These are phyloP conservation scores for Eucalyptus marginata DNA, from an alignment of 345 rosid species.

Conservation along the genomic window DNA sequence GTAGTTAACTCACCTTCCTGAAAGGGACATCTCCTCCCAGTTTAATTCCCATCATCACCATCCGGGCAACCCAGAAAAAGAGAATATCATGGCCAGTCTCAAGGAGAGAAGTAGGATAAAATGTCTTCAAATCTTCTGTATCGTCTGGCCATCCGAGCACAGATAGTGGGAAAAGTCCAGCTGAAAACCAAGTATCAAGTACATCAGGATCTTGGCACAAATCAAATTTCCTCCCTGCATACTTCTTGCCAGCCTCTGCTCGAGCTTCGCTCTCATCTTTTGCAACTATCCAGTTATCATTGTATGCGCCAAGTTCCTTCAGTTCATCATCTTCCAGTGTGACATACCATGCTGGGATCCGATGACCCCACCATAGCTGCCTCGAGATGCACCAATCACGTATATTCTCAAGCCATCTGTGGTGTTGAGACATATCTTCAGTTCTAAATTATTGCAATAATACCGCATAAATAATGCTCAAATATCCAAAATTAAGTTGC, in stretches of 20 bases:
- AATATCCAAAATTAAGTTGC: neutral
- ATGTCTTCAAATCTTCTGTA: slow-evolving; percentile 68
- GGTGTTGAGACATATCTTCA: neutral
- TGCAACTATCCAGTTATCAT: slow-evolving; percentile 85
- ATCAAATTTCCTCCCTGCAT: slow-evolving; percentile 62
- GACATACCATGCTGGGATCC: slow-evolving; percentile 89
- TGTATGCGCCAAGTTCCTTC: slow-evolving; percentile 66
- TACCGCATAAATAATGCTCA: neutral
- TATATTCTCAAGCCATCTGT: slow-evolving; percentile 96
- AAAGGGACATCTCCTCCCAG: slow-evolving; percentile 91
- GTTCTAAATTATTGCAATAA: neutral
- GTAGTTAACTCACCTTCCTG: slow-evolving; percentile 37
- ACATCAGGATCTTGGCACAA: slow-evolving; percentile 90
- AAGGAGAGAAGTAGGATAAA: slow-evolving; percentile 89
- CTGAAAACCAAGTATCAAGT: slow-evolving; percentile 97
- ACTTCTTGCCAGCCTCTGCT: slow-evolving; percentile 39
- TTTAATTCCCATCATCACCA: slow-evolving; percentile 88
- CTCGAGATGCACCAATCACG: slow-evolving; percentile 96
- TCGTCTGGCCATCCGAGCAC: slow-evolving; percentile 91
- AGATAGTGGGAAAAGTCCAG: slow-evolving; percentile 83
- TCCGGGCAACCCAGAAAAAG: slow-evolving; percentile 98
- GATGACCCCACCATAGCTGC: slow-evolving; percentile 99
- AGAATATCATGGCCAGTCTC: slow-evolving; percentile 98
- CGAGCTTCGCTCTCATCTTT: slow-evolving; percentile 60
- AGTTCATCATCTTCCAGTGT: slow-evolving; percentile 61